Base-by-base conservation (phyloP, 2,329 filamentous ascomycete species). In the Thermochaetoides dissita region DNA sequence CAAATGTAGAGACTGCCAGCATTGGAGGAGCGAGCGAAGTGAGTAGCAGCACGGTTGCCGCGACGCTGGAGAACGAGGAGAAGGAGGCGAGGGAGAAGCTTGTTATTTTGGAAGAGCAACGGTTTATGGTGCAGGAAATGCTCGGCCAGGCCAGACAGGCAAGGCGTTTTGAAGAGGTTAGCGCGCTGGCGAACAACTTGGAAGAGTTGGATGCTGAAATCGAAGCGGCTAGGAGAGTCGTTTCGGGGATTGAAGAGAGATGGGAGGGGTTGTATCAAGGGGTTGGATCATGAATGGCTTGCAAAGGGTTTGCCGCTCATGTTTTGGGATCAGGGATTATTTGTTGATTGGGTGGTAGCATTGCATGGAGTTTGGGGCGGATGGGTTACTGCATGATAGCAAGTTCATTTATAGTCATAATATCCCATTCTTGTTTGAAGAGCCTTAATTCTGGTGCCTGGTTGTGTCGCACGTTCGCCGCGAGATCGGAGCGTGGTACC, bases 21-120 rank as follows among this genome's bases (percentile, higher is more conserved):
- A 57, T 68, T 36, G 65, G 58, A 0, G 58, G 54, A 2, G 54
- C 55, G 2, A 68, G 65, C 52, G 71, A 75, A 46, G 60, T 63
- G 2, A 74, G 69, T 54, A 76, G 69, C 55, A 75, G 69, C 10
- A 65, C 66, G 1, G 64, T 73, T 1, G 74, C 69, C 8, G 63
- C 68, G 32, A 64, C 68, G 31, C 62, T 94, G 5, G 87, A 94
- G 59, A 75, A 73, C 0, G 86, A 94, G 57, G 87, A 94, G 59
- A 89, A 85, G 57, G 76, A 84, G 12, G 64, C 93, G 1, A 74
- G 82, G 10, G 87, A 94, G 54, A 69, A 78, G 4, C 65, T 94
- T 9, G 82, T 91, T 30, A 80, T 95, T 6, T 69, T 95, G 1
- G 86, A 94, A 59, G 88, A 95, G 62, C 88, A 95, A 59, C 81